These are phyloP conservation scores for Cryphonectria carpinicola DNA, from an alignment of 2,329 filamentous ascomycete species.

Conservation along the genomic window DNA sequence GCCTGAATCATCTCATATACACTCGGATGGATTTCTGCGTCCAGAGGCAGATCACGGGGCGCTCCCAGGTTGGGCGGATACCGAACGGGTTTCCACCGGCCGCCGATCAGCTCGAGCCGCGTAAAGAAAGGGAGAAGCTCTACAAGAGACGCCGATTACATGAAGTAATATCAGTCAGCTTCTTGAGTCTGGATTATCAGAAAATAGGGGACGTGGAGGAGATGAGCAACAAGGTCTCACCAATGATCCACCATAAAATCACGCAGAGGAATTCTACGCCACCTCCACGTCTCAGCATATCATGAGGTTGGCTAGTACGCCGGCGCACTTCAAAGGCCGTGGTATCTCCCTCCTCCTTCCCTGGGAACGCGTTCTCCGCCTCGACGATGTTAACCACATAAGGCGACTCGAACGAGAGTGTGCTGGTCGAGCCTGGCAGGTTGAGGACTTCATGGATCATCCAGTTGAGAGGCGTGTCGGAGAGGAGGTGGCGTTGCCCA, in stretches of 20 bases:
- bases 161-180: not conserved
- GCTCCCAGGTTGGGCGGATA: not conserved
- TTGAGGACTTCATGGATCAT: constrained; percentile 53
- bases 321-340: not conserved
- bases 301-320: not conserved
- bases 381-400: not conserved
- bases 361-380: not conserved
- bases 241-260: not conserved
- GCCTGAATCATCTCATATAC: not conserved
- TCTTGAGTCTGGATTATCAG: too few relatives aligned
- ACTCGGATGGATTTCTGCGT: not conserved
- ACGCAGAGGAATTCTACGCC: not conserved
- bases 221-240: not conserved
- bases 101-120: not conserved
- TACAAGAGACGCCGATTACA: not conserved
- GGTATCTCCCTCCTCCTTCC: not conserved
- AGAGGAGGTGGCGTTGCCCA: constrained; percentile 47
- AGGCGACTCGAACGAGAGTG: not conserved
- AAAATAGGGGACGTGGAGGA: too few relatives aligned
- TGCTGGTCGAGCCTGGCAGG: not conserved
- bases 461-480: constrained; percentile 55
- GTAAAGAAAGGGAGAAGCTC: not conserved
- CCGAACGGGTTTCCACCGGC: not conserved
- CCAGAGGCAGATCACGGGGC: not conserved
- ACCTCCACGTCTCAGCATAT: not conserved